Evolutionary conservation across 129 eudicot genomes (phyloP).

Genomic region (Helianthus annuus): DNA sequence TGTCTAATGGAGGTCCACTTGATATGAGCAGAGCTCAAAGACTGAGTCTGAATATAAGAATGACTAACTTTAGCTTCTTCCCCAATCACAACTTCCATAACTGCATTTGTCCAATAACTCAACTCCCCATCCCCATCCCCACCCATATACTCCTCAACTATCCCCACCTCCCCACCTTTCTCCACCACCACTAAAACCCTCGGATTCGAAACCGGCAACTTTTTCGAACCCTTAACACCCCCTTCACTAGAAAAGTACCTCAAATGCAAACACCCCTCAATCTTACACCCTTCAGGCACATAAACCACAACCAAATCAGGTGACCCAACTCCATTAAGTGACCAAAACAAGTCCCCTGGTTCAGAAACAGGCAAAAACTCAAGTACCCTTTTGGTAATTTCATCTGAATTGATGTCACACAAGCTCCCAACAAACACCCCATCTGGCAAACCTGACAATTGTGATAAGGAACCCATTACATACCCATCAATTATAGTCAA

Average conservation of each 20-base stretch:
- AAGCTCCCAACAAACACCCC: constrained; percentile 80
- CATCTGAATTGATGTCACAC: constrained; percentile 50
- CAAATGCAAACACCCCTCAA: constrained; percentile 68
- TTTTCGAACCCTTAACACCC: constrained; percentile 51
- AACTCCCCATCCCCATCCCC: constrained; percentile 50
- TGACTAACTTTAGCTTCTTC: constrained; percentile 79
- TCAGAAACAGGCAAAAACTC: constrained; percentile 53
- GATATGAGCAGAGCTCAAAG: constrained; percentile 77
- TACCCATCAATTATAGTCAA: constrained; percentile 76
- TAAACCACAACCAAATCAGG: constrained; percentile 81
- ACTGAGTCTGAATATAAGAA: constrained; percentile 87
- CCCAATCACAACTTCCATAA: constrained; percentile 71
- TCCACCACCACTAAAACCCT: constrained; percentile 93
- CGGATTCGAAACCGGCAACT: constrained; percentile 79
- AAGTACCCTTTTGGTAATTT: constrained; percentile 51
- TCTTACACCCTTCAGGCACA: constrained; percentile 78
- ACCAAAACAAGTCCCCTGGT: constrained; percentile 93
- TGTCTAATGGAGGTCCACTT: constrained; percentile 96
- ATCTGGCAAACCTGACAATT: constrained; percentile 56
- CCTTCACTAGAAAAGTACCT: constrained; percentile 59
- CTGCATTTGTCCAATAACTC: constrained; percentile 94
- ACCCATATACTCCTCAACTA: constrained; percentile 78
- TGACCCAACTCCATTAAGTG: constrained; percentile 88
- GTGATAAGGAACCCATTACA: constrained; percentile 53
- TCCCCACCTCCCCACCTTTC: constrained; percentile 88